Conservation (phyloP, 2,329 filamentous ascomycete genomes). For the Fusarium sp. region DNA sequence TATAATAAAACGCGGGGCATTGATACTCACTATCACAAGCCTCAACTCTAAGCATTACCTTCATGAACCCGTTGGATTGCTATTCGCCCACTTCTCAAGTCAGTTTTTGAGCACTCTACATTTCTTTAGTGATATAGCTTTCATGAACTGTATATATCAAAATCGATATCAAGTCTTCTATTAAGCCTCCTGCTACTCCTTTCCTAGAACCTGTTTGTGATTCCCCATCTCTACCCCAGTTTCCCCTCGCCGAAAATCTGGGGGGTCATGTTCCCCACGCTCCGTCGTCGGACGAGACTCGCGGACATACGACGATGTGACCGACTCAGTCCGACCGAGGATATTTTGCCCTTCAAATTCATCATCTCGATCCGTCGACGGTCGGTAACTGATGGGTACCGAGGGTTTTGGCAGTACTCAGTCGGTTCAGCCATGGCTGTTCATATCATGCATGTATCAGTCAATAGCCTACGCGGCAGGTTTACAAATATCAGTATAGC, state of each 20-base stretch:
- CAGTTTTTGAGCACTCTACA: not conserved
- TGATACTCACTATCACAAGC: not conserved
- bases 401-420: not conserved
- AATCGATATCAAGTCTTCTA: not conserved
- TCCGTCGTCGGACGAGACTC: constrained; percentile 8
- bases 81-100: not conserved
- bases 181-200: not conserved
- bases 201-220: not conserved
- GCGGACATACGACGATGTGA: constrained; percentile 33
- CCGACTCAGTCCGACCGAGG: constrained; percentile 33
- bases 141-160: too few relatives aligned
- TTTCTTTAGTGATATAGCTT: not conserved
- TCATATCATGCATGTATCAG: not conserved
- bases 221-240: constrained; percentile 36
- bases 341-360: not conserved
- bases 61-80: not conserved
- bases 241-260: constrained; percentile 32
- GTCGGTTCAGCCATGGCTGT: not conserved
- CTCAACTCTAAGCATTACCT: not conserved
- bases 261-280: constrained; percentile 34
- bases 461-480: not conserved
- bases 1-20: not conserved
- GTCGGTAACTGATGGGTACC: constrained; percentile 14
- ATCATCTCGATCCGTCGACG: not conserved
- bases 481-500: not conserved